Base-by-base conservation (phyloP, 2,329 filamentous ascomycete species). In the Colletotrichum sp. region DNA sequence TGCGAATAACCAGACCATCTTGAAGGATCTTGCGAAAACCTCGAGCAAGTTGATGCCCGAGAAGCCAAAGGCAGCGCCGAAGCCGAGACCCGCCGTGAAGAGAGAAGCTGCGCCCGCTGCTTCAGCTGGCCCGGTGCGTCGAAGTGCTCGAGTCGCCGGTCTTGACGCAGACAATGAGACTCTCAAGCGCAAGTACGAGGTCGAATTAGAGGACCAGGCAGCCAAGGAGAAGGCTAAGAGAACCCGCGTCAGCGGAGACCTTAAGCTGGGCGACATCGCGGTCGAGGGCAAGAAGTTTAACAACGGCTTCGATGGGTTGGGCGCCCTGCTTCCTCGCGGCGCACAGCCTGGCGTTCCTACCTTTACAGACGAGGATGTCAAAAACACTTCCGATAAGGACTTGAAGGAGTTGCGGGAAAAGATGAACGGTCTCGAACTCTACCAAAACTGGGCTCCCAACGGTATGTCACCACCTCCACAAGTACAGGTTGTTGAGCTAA, bases 281-380 rank as follows among this genome's bases (percentile, higher is more conserved):
- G 93, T 98, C 2, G 94, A 94, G 44, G 96, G 96, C 0, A 93
- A 94, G 81, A 93, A 93, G 78, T 97, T 93, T 90, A 90, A 94
- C 63, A 89, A 88, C 30, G 92, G 91, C 13, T 88, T 93, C 18
- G 93, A 93, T 24, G 93, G 95, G 66, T 87, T 96, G 26, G 87
- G 87, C 64, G 84, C 84, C 3, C 88, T 96, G 24, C 86, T 93
- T 2, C 83, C 89, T 28, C 90, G 90, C 81, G 95, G 90, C 3
- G 95, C 96, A 1, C 92, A 94, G 78, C 95, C 96, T 0, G 95
- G 96, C 64, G 90, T 95, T 70, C 89, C 95, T 24, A 99, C 96
- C 0, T 99, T 99, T 81, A 93, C 92, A 0, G 92, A 94, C n/a
- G 93, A 96, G 1, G 95, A 98, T 83, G 90, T 97, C 6, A 93